Evolutionary conservation across 2,329 filamentous ascomycete genomes (phyloP).

Genomic region (Fusarium sp.): DNA sequence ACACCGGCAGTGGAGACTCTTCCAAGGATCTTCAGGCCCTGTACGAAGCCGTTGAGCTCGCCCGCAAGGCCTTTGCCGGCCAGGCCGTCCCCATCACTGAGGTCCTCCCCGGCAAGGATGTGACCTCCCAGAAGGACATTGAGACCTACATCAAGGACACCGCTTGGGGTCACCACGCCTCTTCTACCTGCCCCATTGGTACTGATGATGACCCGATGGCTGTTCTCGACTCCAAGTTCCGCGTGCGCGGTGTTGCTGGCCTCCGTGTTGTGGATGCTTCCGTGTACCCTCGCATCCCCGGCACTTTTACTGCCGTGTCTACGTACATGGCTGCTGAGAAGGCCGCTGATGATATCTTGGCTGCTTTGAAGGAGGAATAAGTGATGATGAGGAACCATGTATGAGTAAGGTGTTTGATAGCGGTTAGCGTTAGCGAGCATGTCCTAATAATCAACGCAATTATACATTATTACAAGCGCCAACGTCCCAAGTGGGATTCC

Average conservation of each 20-base stretch:
- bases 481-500: not conserved
- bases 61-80: slow-evolving; percentile 55
- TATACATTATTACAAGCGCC: not conserved
- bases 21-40: slow-evolving; percentile 64
- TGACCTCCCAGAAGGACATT: slow-evolving; percentile 32
- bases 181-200: slow-evolving; percentile 49
- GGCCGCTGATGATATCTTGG: slow-evolving; percentile 48
- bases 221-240: slow-evolving; percentile 62
- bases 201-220: slow-evolving; percentile 49
- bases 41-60: slow-evolving; percentile 65
- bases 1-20: slow-evolving; percentile 60
- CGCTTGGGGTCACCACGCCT: slow-evolving; percentile 51
- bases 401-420: not conserved
- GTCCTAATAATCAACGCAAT: not conserved
- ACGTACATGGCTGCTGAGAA: slow-evolving; percentile 51
- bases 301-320: slow-evolving; percentile 49
- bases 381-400: not conserved
- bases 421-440: not conserved
- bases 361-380: slow-evolving; percentile 15
- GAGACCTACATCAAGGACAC: slow-evolving; percentile 45
- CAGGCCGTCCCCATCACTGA: slow-evolving; percentile 40
- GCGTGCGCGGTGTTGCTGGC: slow-evolving; percentile 59
- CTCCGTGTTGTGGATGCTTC: slow-evolving; percentile 61
- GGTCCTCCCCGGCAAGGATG: slow-evolving; percentile 26
- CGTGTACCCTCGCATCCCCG: slow-evolving; percentile 55